phyloP scores from a whole-genome alignment of 805 yeast genomes.

The Teunomyces stri region DNA sequence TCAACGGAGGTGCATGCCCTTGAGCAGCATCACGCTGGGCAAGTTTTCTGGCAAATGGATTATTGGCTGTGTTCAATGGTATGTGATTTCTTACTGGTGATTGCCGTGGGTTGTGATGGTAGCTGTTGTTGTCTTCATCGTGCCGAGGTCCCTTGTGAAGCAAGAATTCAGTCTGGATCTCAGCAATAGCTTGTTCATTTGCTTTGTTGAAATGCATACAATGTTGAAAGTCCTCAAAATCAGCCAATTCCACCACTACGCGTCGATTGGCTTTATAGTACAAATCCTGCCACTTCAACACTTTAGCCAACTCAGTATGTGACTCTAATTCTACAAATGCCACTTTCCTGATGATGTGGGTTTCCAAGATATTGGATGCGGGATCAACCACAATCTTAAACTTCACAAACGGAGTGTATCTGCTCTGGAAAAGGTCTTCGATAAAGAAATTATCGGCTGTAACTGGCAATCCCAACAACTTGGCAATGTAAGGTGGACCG shows the following conservation, averaged over 20 bases:
- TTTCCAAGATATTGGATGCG: conserved; percentile 32
- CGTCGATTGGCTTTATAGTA: conserved; percentile 43
- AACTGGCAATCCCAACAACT: conserved; percentile 59
- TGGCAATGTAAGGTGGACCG: conserved; percentile 65
- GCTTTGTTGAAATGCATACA: conserved; percentile 39
- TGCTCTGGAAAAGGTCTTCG: conserved; percentile 59
- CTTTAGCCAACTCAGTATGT: conserved; percentile 53
- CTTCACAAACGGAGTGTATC: conserved; percentile 57
- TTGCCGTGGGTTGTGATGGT: not conserved
- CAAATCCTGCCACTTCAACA: conserved; percentile 62
- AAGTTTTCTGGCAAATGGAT: conserved; percentile 3
- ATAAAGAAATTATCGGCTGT: conserved; percentile 50
- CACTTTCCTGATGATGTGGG: conserved; percentile 47
- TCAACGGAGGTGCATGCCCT: conserved; percentile 3
- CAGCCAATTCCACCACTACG: conserved; percentile 39
- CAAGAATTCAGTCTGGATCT: conserved; percentile 29
- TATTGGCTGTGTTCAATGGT: conserved; percentile 1
- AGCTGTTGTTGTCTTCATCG: not conserved
- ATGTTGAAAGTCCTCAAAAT: conserved; percentile 38
- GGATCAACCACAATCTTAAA: conserved; percentile 62
- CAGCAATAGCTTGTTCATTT: conserved; percentile 28
- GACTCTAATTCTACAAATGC: conserved; percentile 61
- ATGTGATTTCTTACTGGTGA: not conserved
- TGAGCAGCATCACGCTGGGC: conserved; percentile 1
- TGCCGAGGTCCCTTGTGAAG: conserved; percentile 15